These are phyloP conservation scores for Hypericum androsaemum DNA, from an alignment of 345 rosid genomes.

Conservation along the genomic window DNA sequence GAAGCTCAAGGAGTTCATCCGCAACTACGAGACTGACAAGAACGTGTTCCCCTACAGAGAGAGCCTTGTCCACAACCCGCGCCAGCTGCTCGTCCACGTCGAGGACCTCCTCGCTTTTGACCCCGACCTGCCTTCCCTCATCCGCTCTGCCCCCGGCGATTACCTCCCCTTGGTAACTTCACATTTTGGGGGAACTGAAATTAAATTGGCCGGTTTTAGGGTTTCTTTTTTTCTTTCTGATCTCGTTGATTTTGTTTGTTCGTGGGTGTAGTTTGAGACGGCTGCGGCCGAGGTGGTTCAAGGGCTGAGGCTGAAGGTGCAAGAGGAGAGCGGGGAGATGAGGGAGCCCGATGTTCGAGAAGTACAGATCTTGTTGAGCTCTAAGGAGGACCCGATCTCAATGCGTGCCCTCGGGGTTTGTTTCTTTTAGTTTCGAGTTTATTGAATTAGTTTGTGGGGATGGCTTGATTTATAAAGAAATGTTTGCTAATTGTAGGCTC, in stretches of 20 bases:
- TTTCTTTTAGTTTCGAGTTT: not conserved
- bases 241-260: slow-evolving; percentile 1
- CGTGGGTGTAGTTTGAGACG: slow-evolving; percentile 53
- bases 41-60: slow-evolving; percentile 77
- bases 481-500: slow-evolving; percentile 44
- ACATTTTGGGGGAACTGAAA: not conserved
- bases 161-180: slow-evolving; percentile 56
- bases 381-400: slow-evolving; percentile 73
- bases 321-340: slow-evolving; percentile 69
- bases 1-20: slow-evolving; percentile 81
- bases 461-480: too few species aligned
- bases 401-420: slow-evolving; percentile 83
- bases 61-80: slow-evolving; percentile 70
- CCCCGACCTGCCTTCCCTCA: slow-evolving; percentile 62
- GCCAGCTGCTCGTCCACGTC: slow-evolving; percentile 50
- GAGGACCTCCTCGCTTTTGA: slow-evolving; percentile 81
- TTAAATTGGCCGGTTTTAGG: not conserved
- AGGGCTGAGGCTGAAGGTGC: slow-evolving; percentile 64
- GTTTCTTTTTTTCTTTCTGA: not conserved
- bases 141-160: slow-evolving; percentile 76
- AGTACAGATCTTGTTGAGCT: slow-evolving; percentile 74
- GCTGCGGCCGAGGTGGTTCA: slow-evolving; percentile 86
- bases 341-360: slow-evolving; percentile 56
- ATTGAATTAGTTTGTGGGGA: not conserved
- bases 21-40: slow-evolving; percentile 64